phyloP scores from a whole-genome alignment of 2,329 filamentous ascomycete species.

The Colletotrichum echinochloae region DNA sequence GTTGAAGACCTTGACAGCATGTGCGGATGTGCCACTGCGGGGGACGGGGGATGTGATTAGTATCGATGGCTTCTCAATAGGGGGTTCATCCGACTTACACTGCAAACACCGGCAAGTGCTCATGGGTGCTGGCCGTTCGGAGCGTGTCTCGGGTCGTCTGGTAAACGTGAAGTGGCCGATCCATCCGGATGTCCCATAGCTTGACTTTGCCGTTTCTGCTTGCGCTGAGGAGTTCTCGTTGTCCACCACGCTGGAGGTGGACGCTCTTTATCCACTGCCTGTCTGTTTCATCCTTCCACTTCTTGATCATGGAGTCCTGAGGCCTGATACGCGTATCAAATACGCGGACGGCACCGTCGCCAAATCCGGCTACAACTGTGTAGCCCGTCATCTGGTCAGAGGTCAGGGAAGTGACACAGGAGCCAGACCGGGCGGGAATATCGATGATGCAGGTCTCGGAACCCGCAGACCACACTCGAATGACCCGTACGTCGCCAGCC shows the following conservation, averaged over 20 bases:
- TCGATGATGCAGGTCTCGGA: slow-evolving; percentile 94
- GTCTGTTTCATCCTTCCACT: slow-evolving; percentile 90
- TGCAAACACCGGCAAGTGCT: slow-evolving; percentile 95
- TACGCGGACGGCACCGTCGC: slow-evolving; percentile 92
- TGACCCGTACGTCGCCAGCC: slow-evolving; percentile 94
- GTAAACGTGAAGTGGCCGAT: slow-evolving; percentile 79
- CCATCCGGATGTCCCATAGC: slow-evolving; percentile 95
- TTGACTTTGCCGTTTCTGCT: slow-evolving; percentile 94
- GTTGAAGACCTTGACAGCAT: slow-evolving; percentile 93
- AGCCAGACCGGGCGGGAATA: slow-evolving; percentile 93
- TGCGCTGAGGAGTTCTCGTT: slow-evolving; percentile 90
- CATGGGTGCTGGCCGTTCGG: slow-evolving; percentile 90
- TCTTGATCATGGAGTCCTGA: slow-evolving; percentile 92
- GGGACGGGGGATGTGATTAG: slow-evolving; percentile 46
- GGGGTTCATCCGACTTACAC: slow-evolving; percentile 73
- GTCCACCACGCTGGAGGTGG: slow-evolving; percentile 95
- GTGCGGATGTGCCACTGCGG: slow-evolving; percentile 84
- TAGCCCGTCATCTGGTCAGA: slow-evolving; percentile 98
- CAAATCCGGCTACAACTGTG: slow-evolving; percentile 95
- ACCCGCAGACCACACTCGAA: slow-evolving; percentile 95
- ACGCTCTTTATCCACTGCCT: slow-evolving; percentile 96
- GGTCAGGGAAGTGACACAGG: slow-evolving; percentile 94
- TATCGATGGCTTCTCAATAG: slow-evolving; percentile 16
- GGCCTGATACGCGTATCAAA: slow-evolving; percentile 90
- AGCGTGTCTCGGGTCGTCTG: slow-evolving; percentile 81